Conservation (phyloP, 176 grass and related monocot species). For the Tillandsia fasciculata region DNA sequence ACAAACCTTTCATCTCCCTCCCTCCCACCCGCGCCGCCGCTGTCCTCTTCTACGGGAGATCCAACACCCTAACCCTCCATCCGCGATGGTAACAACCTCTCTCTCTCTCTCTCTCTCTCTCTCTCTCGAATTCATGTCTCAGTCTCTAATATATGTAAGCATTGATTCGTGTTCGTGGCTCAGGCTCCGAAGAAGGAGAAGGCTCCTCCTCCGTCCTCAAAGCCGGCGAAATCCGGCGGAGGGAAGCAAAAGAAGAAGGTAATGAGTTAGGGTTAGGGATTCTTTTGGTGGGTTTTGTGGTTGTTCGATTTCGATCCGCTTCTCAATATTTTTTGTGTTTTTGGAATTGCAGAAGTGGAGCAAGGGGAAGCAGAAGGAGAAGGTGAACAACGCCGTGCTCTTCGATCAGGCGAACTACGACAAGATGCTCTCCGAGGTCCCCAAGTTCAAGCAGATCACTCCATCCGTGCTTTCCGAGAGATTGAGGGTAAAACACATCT, state of each 20-base stretch:
- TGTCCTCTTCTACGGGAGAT: background rate
- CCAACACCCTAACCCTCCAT: background rate
- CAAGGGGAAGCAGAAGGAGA: constrained; percentile 13
- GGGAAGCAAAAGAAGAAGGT: constrained; percentile 16
- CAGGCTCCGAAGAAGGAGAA: constrained; percentile 10
- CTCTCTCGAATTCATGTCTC: background rate
- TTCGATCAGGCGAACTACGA: constrained; percentile 8
- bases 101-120: background rate
- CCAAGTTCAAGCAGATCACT: constrained; percentile 14
- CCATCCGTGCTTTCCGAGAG: constrained; percentile 4
- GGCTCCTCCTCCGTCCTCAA: background rate
- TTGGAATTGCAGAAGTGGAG: constrained; percentile 4
- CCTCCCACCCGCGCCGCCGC: background rate
- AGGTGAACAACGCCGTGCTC: constrained; percentile 8
- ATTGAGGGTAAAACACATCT: constrained; percentile 6
- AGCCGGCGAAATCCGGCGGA: constrained; percentile 8
- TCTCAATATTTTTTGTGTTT: background rate
- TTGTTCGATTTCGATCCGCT: background rate
- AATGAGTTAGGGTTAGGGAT: background rate
- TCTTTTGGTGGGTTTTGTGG: background rate
- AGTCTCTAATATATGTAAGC: background rate
- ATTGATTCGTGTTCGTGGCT: background rate
- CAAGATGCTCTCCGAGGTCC: constrained; percentile 7
- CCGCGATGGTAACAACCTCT: background rate
- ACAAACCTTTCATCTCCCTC: background rate